A percentile compares a stretch with the other conserved stretches of the same genome.
Conservation (phyloP, 345 rosid genomes). For the Heritiera littoralis region DNA sequence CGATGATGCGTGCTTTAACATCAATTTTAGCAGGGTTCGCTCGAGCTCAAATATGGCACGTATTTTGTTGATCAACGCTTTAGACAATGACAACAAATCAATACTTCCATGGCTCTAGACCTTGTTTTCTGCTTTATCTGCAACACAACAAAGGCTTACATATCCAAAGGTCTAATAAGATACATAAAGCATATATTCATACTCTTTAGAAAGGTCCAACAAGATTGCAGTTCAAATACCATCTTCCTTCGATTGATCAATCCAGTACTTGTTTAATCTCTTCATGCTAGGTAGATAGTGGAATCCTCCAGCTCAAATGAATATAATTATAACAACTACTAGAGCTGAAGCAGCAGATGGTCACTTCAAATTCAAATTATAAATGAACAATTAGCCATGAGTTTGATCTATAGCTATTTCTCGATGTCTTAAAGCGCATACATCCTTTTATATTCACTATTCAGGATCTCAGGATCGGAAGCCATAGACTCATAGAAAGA, state of each 20-base stretch:
- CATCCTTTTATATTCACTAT: slow-evolving; percentile 86
- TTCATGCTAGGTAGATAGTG: background rate
- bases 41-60: no score
- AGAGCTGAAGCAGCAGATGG: background rate
- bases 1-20: no score
- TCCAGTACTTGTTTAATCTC: background rate
- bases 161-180: no score
- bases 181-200: no score
- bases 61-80: no score
- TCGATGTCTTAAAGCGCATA: slow-evolving; percentile 42
- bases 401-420: background rate
- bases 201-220: background rate
- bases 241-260: background rate
- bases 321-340: background rate
- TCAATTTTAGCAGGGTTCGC: no score
- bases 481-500: slow-evolving; percentile 70
- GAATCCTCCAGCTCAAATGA: background rate
- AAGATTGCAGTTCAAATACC: background rate
- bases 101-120: no score
- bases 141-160: no score
- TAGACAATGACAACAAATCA: no score
- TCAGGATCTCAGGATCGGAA: slow-evolving; percentile 74
- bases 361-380: background rate
- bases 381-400: background rate
- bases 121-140: no score